Base-by-base conservation (phyloP, 2,329 filamentous ascomycete genomes). In the Colletotrichum limetticola region DNA sequence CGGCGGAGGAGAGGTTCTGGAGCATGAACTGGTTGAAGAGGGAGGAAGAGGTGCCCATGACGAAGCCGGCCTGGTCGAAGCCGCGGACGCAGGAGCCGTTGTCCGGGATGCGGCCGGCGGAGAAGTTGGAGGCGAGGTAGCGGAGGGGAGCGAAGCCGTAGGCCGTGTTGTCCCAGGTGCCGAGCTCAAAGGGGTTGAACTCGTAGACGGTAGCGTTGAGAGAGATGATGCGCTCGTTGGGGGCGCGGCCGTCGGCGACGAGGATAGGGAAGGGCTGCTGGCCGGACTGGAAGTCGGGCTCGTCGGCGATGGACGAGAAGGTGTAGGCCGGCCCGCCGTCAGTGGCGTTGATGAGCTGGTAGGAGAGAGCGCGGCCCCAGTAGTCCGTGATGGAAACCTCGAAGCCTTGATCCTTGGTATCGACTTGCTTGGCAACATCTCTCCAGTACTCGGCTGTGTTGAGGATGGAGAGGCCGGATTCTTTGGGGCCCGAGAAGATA, bases 341-440 rank as follows among this genome's bases (percentile, higher is more conserved):
- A 1, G 87, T 88, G 6, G 90, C 93, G 79, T 96, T 93, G 79
- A 98, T 89, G 60, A 98, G 88, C 83, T 98, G 95, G 82, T 93
- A 97, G 1, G 92, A 92, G n/a, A 98, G 87, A 59, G 94, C 94
- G 71, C 95, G 92, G 32, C 94, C 94, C 93, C 95, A 97, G 81
- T 95, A 95, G 84, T 98, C 95, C 0, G 95, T 98, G 70, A 98
- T 87, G 9, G 94, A 93, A 4, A 89, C 90, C 61, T 86, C 79
- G 75, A 82, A 86, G 24, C 84, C 84, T 28, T 82, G 78, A n/a
- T 79, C 77, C 79, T 86, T 86, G 71, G 75, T 76, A 1, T 76
- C 72, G 11, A 85, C 81, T 30, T 81, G 77, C 37, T 78, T 78
- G 60, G 83, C 78, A 55, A 86, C 78, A 55, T 78, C 75, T 26